A percentile compares a stretch with the other conserved stretches of the same genome.
Conservation (phyloP, 2,329 filamentous ascomycete genomes). For the Tolypocladium cylindrosporum region DNA sequence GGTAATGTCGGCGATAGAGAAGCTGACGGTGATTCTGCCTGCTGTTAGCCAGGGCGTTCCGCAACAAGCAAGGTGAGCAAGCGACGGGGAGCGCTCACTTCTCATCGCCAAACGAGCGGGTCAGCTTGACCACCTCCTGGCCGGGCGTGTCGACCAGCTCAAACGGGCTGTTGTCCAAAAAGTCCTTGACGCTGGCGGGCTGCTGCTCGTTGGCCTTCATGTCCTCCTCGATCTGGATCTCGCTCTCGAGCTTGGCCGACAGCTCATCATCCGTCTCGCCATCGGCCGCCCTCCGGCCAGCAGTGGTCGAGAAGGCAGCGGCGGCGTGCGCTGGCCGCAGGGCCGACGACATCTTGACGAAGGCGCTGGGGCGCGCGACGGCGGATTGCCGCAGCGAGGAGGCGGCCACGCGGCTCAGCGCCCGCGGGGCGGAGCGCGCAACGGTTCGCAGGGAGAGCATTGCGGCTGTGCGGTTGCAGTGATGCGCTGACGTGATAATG, state of each 20-base stretch:
- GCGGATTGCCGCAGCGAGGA: constrained; percentile 39
- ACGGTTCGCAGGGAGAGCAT: constrained; percentile 64
- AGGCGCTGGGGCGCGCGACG: constrained; percentile 35
- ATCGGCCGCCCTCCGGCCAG: constrained; percentile 28
- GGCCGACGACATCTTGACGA: constrained; percentile 31
- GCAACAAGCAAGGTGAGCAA: not conserved
- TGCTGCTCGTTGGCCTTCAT: constrained; percentile 63
- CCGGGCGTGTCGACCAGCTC: constrained; percentile 74
- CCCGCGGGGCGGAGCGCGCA: constrained; percentile 57
- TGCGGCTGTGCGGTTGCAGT: constrained; percentile 16
- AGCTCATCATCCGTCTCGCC: constrained; percentile 66
- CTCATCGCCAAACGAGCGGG: constrained; percentile 77
- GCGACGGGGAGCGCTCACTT: constrained; percentile 48
- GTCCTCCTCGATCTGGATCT: constrained; percentile 75
- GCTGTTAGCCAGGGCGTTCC: constrained; percentile 3
- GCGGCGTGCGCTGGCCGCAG: constrained; percentile 22
- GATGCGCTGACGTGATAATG: not conserved
- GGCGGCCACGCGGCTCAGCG: constrained; percentile 46
- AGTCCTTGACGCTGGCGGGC: constrained; percentile 74
- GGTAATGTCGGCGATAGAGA: constrained; percentile 30
- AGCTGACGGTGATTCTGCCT: constrained; percentile 31
- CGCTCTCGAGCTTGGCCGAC: constrained; percentile 72
- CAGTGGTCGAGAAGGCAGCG: constrained; percentile 38
- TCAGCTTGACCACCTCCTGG: constrained; percentile 78
- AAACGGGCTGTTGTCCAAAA: constrained; percentile 76